Conservation (phyloP, 768 basidiomycete species). For the Mycena capillaripes region DNA sequence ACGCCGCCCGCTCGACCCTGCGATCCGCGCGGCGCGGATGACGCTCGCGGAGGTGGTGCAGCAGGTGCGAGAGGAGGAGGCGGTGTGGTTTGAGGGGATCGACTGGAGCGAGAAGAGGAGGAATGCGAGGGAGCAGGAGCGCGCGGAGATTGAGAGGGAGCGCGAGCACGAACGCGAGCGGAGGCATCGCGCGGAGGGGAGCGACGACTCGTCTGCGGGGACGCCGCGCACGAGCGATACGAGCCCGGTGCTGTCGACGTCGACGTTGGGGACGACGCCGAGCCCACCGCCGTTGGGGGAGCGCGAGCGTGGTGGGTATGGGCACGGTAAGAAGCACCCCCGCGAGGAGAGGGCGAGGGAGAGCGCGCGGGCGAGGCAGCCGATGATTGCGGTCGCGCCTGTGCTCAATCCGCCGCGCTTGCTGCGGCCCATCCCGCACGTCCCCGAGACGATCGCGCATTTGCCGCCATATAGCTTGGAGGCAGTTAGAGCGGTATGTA, state of each 20-base stretch:
- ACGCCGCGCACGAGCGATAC: constrained; percentile 67
- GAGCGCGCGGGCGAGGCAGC: constrained; percentile 34
- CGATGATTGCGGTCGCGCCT: constrained; percentile 65
- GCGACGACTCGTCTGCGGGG: constrained; percentile 62
- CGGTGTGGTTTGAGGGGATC: constrained; percentile 80
- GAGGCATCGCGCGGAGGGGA: constrained; percentile 42
- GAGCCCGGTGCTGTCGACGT: constrained; percentile 81
- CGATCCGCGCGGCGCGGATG: constrained; percentile 68
- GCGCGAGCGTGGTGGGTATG: too few species aligned
- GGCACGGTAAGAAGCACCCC: too few species aligned
- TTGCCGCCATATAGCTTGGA: not conserved
- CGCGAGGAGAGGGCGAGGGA: constrained; percentile 48
- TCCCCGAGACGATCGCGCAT: constrained; percentile 49
- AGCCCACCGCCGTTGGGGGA: constrained; percentile 71
- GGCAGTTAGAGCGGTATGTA: not conserved
- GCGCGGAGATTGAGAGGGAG: constrained; percentile 32
- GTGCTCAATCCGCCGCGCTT: constrained; percentile 73
- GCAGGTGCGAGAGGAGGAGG: constrained; percentile 71
- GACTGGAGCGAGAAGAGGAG: constrained; percentile 62
- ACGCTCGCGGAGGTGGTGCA: constrained; percentile 70
- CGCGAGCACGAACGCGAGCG: constrained; percentile 39
- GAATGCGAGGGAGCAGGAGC: constrained; percentile 51
- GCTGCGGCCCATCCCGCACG: constrained; percentile 76
- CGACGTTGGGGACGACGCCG: constrained; percentile 84
- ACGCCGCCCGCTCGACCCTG: constrained; percentile 59